Conservation (phyloP, 176 grass and related monocot species). For the Raddia distichophylla region DNA sequence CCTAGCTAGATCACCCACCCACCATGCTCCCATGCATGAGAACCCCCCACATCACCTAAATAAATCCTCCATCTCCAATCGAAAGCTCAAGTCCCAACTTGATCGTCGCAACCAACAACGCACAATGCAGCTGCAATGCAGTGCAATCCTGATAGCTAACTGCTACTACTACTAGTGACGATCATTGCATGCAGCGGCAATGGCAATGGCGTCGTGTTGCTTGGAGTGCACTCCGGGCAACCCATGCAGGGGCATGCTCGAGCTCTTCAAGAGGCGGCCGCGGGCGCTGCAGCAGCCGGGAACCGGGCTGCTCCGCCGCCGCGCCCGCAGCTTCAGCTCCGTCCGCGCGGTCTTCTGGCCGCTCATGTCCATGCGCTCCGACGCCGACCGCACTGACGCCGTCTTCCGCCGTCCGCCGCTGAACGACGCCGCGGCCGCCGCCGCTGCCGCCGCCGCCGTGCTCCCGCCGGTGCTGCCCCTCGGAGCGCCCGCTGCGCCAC, state of each 20-base stretch:
- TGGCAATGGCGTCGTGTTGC: slow-evolving; percentile 42
- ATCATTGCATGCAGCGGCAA: not conserved
- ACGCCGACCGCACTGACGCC: slow-evolving; percentile 37
- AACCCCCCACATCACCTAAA: not conserved
- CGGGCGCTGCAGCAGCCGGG: slow-evolving; percentile 30
- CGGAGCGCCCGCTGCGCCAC: not conserved
- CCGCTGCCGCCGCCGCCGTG: not conserved
- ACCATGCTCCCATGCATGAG: slow-evolving; percentile 18
- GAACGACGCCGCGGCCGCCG: not conserved
- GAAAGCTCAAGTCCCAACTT: not conserved
- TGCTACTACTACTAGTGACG: too few relatives aligned
- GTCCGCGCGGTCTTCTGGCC: slow-evolving; percentile 82
- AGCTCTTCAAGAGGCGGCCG: slow-evolving; percentile 49
- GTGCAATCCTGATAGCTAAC: not conserved
- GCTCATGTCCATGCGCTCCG: slow-evolving; percentile 69
- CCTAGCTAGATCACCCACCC: not conserved
- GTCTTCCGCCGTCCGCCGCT: not conserved
- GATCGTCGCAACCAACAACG: not conserved
- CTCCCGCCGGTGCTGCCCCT: slow-evolving; percentile 37
- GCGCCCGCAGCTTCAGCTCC: slow-evolving; percentile 61
- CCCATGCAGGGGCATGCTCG: slow-evolving; percentile 27
- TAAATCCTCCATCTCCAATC: not conserved
- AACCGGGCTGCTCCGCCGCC: slow-evolving; percentile 35
- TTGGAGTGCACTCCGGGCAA: slow-evolving; percentile 52
- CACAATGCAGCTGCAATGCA: too few relatives aligned